phyloP scores from a whole-genome alignment of 495 filamentous ascomycete genomes.

The Pyrenula massariospora region DNA sequence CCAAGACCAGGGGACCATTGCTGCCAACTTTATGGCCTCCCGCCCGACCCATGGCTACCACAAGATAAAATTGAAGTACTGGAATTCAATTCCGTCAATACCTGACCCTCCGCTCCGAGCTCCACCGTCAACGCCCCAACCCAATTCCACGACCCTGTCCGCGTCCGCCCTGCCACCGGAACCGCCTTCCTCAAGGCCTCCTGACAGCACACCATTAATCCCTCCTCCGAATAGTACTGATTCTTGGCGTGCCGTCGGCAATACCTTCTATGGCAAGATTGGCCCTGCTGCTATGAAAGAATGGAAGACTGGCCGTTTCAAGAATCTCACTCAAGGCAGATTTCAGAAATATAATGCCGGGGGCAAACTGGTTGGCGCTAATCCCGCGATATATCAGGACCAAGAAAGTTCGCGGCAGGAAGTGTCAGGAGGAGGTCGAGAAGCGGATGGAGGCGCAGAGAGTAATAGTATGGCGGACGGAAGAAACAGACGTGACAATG shows the following conservation, averaged over 20 bases:
- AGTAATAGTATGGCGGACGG: no score
- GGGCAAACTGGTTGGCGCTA: not conserved
- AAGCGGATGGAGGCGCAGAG: no score
- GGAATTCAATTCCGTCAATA: not conserved
- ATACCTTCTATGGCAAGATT: not conserved
- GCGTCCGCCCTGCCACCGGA: not conserved
- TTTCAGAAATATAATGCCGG: not conserved
- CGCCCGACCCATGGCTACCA: not conserved
- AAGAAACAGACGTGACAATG: no score
- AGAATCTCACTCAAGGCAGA: not conserved
- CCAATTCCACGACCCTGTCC: not conserved
- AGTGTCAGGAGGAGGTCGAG: no score
- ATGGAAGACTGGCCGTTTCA: not conserved
- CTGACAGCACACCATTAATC: no score
- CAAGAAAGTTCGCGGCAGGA: no score
- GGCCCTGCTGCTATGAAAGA: not conserved
- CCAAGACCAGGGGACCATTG: not conserved
- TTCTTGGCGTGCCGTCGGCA: not conserved
- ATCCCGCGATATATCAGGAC: not conserved
- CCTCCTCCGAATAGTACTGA: not conserved
- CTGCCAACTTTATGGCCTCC: not conserved
- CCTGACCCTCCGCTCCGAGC: no score
- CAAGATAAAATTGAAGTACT: not conserved
- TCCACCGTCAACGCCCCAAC: no score
- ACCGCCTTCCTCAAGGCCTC: not conserved